These are phyloP conservation scores for Podaxis sp. DNA, from an alignment of 768 basidiomycete species.

Conservation along the genomic window DNA sequence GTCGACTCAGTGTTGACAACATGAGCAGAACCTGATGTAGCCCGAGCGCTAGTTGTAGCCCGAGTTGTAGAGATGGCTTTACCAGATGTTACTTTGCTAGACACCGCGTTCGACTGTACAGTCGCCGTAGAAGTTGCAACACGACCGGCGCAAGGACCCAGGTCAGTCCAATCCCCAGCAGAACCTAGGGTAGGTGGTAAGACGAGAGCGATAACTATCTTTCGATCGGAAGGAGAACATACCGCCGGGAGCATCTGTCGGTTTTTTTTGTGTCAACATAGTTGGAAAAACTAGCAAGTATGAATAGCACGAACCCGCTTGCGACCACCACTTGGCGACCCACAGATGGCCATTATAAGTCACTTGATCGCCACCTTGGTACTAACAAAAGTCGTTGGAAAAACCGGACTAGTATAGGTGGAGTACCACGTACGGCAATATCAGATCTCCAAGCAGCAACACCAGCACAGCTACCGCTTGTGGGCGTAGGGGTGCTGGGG, in stretches of 20 bases:
- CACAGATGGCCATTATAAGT: conserved; percentile 44
- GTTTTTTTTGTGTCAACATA: not conserved
- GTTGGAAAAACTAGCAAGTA: not conserved
- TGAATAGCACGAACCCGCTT: conserved; percentile 28
- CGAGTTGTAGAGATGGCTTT: not conserved
- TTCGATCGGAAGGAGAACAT: not conserved
- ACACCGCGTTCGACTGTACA: not conserved
- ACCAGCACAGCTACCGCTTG: conserved; percentile 37
- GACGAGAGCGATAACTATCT: not conserved
- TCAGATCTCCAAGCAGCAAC: conserved; percentile 40
- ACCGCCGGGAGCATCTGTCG: conserved; percentile 32
- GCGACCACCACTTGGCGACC: conserved; percentile 50
- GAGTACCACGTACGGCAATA: conserved; percentile 40
- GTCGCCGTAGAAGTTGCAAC: not conserved
- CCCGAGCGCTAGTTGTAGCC: not conserved
- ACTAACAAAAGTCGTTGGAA: conserved; percentile 28
- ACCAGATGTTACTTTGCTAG: not conserved
- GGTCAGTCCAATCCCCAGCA: conserved; percentile 34
- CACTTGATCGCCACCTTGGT: conserved; percentile 41
- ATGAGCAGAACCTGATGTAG: not conserved
- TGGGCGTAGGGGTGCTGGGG: conserved; percentile 18
- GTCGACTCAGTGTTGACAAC: not conserved
- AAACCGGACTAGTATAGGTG: conserved; percentile 22
- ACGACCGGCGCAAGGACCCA: conserved; percentile 27
- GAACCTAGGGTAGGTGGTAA: conserved; percentile 21